Percentiles rank a stretch among this genome's conserved stretches.
Evolutionary conservation across 2,329 filamentous ascomycete genomes (phyloP).

Genomic region (Cyclaneusma minus): DNA sequence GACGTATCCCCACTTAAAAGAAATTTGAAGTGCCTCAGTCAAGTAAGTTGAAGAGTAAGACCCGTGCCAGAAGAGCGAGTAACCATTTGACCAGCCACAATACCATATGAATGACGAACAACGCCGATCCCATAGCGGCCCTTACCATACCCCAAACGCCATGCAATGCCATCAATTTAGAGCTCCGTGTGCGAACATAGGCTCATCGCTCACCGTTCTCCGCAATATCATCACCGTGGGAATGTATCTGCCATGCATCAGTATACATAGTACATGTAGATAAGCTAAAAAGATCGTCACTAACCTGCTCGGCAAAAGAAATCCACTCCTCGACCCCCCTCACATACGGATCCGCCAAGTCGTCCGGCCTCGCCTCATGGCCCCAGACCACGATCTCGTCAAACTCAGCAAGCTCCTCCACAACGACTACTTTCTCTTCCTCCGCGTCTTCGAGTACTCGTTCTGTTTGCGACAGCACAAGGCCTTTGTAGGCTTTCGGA

Average conservation of each 20-base stretch:
- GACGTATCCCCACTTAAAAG: too few relatives aligned
- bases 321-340: conserved; percentile 73
- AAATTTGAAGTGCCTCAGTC: too few relatives aligned
- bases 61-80: too few relatives aligned
- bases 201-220: conserved; percentile 1
- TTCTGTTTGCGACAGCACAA: conserved; percentile 37
- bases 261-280: conserved; percentile 4
- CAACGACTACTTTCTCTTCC: conserved; percentile 33
- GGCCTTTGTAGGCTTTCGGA: conserved; percentile 55
- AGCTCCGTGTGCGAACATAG: too few relatives aligned
- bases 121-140: too few relatives aligned
- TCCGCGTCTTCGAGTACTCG: conserved; percentile 25
- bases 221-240: conserved; percentile 5
- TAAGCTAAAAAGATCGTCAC: too few relatives aligned
- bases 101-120: too few relatives aligned
- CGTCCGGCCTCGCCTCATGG: conserved; percentile 53
- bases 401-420: conserved; percentile 54
- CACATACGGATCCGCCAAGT: conserved; percentile 50
- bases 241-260: conserved; percentile 6
- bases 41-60: too few relatives aligned
- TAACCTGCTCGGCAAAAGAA: conserved; percentile 53
- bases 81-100: too few relatives aligned
- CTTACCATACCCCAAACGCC: too few relatives aligned
- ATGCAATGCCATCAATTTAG: too few relatives aligned
- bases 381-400: conserved; percentile 70